Base-by-base conservation (phyloP, 768 basidiomycete species). In the Glaciozyma antarctica region DNA sequence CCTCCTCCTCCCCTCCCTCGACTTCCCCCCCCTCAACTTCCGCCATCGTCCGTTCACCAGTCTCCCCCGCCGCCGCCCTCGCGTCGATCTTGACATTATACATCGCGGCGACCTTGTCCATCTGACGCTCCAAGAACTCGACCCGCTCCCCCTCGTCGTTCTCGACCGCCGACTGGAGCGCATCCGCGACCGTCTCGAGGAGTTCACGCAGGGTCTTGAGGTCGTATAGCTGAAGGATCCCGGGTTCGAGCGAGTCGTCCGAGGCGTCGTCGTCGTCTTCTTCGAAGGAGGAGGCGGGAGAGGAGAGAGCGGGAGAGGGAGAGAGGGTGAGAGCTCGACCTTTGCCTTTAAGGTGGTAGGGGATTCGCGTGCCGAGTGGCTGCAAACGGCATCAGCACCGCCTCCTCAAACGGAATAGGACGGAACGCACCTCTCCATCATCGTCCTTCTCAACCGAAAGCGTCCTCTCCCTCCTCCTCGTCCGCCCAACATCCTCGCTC, bases 291-390 rank as follows among this genome's bases (percentile, higher is more conserved):
- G 53, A 54, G 28, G 53, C 28, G 53, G 8, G 1, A 5, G 28
- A 3, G 53, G 28, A 19, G 13, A 24, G 28, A 15, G 53, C 9
- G 13, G 28, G 2, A 30, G 28, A 19, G 3, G 53, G 28, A 5
- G 53, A 5, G 26, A 30, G 53, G 21, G 30, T 54, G 15, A 24
- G 28, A 15, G 53, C 53, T 19, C 53, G 26, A 10, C 28, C 28
- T 30, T 54, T 54, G 53, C 53, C 53, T 21, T 54, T 54, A 16
- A 54, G 53, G 53, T 54, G 53, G 53, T 54, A 54, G 30, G 53
- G 53, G 26, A 54, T 54, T 13, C 53, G 53, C 2, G 53, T 30
- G 26, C 28, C 53, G 30, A 54, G 53, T 6, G 26, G 28, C 53
- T 54, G 53, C 21, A 21, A 22, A 7, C n/a, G 21, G 8, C 21